phyloP scores from a whole-genome alignment of 805 yeast species.

The Candida yuanshanica region DNA sequence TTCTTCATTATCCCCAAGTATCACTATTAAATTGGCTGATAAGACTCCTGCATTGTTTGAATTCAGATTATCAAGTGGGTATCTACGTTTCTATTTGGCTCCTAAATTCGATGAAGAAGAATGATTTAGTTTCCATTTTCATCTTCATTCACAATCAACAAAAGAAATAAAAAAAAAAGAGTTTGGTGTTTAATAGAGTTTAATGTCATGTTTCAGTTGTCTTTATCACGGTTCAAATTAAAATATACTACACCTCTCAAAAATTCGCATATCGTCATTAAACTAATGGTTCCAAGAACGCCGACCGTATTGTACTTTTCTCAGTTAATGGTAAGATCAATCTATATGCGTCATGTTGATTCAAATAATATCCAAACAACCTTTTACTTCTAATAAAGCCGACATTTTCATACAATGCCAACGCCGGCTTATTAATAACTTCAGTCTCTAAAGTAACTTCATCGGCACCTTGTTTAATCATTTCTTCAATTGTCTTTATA shows the following conservation, averaged over 20 bases:
- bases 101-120: conserved; percentile 96
- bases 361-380: conserved; percentile 79
- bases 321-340: conserved; percentile 75
- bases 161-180: neutral
- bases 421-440: conserved; percentile 68
- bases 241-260: no score
- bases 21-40: conserved; percentile 81
- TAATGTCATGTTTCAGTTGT: neutral
- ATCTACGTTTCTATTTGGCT: conserved; percentile 91
- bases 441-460: conserved; percentile 94
- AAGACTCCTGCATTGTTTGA: conserved; percentile 93
- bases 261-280: no score
- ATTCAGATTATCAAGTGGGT: conserved; percentile 86
- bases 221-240: no score
- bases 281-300: conserved; percentile 34
- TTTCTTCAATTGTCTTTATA: conserved; percentile 50
- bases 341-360: conserved; percentile 90
- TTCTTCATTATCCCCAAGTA: conserved; percentile 65
- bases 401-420: conserved; percentile 62
- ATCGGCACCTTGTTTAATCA: conserved; percentile 66
- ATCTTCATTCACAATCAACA: neutral
- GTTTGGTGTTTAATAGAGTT: neutral
- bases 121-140: conserved; percentile 23
- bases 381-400: conserved; percentile 75
- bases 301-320: conserved; percentile 48